phyloP scores from a whole-genome alignment of 139 green algal species.

The Eudorina sp. region DNA sequence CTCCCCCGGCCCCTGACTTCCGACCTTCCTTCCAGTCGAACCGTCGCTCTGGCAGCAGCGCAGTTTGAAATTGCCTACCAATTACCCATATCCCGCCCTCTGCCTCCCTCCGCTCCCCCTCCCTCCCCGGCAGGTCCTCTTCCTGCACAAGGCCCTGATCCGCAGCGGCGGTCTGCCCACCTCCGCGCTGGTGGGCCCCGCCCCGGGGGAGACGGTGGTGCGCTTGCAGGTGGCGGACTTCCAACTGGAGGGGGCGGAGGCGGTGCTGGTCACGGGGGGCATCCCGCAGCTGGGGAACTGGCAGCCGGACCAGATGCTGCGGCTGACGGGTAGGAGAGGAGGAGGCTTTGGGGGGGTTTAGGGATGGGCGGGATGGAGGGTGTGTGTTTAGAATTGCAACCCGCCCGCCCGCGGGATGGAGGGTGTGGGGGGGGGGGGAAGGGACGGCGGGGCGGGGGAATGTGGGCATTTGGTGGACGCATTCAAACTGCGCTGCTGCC shows the following conservation, averaged over 20 bases:
- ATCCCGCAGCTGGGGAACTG: conserved; percentile 82
- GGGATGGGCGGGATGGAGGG: background rate
- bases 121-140: conserved; percentile 5
- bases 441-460: background rate
- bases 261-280: conserved; percentile 77
- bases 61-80: too few relatives aligned
- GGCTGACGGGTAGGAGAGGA: conserved; percentile 67
- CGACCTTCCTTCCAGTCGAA: too few relatives aligned
- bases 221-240: conserved; percentile 68
- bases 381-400: too few relatives aligned
- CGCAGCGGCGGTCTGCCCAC: conserved; percentile 13
- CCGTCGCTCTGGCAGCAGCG: too few relatives aligned
- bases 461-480: background rate
- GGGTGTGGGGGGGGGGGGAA: background rate
- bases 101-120: background rate
- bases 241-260: conserved; percentile 61
- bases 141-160: conserved; percentile 24
- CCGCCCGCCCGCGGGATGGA: too few relatives aligned
- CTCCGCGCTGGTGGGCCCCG: background rate
- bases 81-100: too few relatives aligned
- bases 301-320: conserved; percentile 79
- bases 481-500: too few relatives aligned
- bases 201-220: conserved; percentile 62
- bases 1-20: too few relatives aligned
- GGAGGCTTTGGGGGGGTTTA: background rate